phyloP scores from a whole-genome alignment of 116 monocot species.

The Dioscorea cayenensis region DNA sequence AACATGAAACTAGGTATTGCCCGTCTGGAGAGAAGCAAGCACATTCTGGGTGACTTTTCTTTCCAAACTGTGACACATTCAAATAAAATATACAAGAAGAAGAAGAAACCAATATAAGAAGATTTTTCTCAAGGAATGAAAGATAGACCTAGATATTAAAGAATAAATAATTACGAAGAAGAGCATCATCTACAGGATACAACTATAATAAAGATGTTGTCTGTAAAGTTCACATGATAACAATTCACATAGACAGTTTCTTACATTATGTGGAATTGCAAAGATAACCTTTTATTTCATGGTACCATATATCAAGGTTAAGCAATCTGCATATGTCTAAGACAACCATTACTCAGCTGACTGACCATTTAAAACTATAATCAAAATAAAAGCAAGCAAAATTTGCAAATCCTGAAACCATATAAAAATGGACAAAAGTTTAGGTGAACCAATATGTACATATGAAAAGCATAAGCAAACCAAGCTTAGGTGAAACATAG shows the following conservation, averaged over 20 bases:
- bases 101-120: neutral
- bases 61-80: conserved; percentile 64
- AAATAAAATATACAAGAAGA: neutral
- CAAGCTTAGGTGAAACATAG: neutral
- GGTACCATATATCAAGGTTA: too few relatives aligned
- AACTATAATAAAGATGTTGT: neutral
- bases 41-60: conserved; percentile 91
- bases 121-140: neutral
- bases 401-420: neutral
- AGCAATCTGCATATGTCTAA: too few relatives aligned
- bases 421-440: neutral
- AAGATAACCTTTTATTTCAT: too few relatives aligned
- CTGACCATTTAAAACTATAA: too few relatives aligned
- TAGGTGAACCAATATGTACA: neutral
- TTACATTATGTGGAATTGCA: too few relatives aligned
- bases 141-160: neutral
- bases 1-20: conserved; percentile 91
- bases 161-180: neutral
- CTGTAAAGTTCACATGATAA: neutral
- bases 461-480: neutral
- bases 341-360: too few relatives aligned
- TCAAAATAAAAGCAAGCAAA: too few relatives aligned
- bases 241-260: too few relatives aligned
- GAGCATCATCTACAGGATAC: neutral
- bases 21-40: conserved; percentile 98